A percentile compares a stretch with the other conserved stretches of the same genome.
phyloP scores from a whole-genome alignment of 192 early-diverging fungal species.

The Entrophospora sp. region DNA sequence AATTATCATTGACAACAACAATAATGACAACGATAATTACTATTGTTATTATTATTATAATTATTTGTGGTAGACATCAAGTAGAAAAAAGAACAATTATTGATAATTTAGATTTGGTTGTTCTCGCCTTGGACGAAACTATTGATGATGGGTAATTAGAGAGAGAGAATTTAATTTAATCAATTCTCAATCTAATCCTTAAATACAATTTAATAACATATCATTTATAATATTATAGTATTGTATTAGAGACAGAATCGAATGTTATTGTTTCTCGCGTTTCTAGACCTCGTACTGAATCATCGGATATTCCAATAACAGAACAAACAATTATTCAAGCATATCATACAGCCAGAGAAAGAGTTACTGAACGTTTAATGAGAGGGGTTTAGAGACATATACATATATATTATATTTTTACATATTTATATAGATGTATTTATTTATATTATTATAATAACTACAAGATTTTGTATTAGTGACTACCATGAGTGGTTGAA shows the following conservation, averaged over 20 bases:
- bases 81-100: constrained; percentile 85
- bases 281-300: constrained; percentile 63
- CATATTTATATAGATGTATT: too few relatives aligned
- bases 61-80: constrained; percentile 52
- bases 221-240: constrained; percentile 32
- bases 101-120: constrained; percentile 86
- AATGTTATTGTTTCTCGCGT: constrained; percentile 68
- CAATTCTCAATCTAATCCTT: not conserved
- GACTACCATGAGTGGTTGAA: too few relatives aligned
- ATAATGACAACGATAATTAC: too few relatives aligned
- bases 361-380: constrained; percentile 55
- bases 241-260: constrained; percentile 66
- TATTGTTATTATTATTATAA: not conserved
- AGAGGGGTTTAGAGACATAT: constrained; percentile 43
- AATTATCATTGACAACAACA: constrained; percentile 55
- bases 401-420: too few relatives aligned
- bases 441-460: too few relatives aligned
- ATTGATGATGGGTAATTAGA: constrained; percentile 84
- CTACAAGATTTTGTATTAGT: too few relatives aligned
- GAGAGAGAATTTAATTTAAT: not conserved
- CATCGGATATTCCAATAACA: constrained; percentile 64
- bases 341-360: constrained; percentile 70
- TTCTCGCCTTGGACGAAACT: constrained; percentile 86
- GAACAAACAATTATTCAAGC: constrained; percentile 70
- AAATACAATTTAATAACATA: not conserved